phyloP scores from a whole-genome alignment of 2,329 filamentous ascomycete genomes.

The Aureobasidium sp. region DNA sequence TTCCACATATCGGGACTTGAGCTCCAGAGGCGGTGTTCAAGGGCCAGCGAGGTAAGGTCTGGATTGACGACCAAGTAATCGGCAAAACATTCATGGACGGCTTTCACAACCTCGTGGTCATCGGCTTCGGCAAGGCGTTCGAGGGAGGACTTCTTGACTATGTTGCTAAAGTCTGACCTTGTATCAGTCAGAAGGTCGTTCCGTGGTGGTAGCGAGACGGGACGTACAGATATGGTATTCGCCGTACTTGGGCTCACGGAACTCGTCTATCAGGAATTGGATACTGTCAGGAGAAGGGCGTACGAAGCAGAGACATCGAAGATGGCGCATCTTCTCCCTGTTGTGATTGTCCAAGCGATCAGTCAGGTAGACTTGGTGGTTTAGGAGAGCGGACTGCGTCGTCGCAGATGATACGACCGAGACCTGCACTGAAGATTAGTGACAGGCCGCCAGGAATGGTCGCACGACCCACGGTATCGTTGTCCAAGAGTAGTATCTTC shows the following conservation, averaged over 20 bases:
- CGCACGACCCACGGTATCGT: conserved; percentile 63
- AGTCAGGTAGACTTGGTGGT: conserved; percentile 95
- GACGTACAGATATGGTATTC: conserved; percentile 78
- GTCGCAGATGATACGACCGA: conserved; percentile 90
- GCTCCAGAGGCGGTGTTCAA: conserved; percentile 74
- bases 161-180: conserved; percentile 75
- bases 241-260: conserved; percentile 92
- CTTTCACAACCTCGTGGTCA: conserved; percentile 92
- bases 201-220: background rate
- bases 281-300: conserved; percentile 89
- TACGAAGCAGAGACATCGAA: conserved; percentile 87
- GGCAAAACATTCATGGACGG: conserved; percentile 91
- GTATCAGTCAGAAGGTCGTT: conserved; percentile 28
- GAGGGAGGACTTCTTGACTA: conserved; percentile 91
- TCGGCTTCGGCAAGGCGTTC: conserved; percentile 93
- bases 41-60: conserved; percentile 76
- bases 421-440: conserved; percentile 46
- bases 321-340: conserved; percentile 95
- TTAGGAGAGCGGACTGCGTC: conserved; percentile 89
- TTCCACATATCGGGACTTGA: conserved; percentile 83
- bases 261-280: conserved; percentile 87
- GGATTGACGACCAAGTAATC: conserved; percentile 94
- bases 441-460: background rate
- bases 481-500: conserved; percentile 93
- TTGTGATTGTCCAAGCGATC: conserved; percentile 86